Base-by-base conservation (phyloP, 352 stramenopile species). In the Phytophthora nicotianae region DNA sequence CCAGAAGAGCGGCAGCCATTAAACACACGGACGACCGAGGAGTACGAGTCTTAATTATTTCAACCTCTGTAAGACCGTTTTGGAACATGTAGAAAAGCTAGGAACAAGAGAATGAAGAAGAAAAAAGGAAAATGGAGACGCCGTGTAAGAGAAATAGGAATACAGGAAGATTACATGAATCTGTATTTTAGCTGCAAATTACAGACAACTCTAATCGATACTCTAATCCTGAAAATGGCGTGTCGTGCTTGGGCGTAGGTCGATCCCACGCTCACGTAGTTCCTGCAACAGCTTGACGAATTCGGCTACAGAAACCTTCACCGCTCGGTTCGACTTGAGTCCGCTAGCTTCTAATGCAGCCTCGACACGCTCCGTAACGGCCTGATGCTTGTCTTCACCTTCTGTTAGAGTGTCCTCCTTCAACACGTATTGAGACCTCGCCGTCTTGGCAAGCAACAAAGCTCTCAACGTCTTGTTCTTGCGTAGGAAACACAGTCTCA, bases 381-480 rank as follows among this genome's bases (percentile, higher is more conserved):
- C 50, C 14, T 77, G 62, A 13, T 89, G 79, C 4, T 63, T 55
- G 32, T 73, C 62, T 38, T 65, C 42, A 26, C 32, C 50, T 60
- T 70, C 45, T 5, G 23, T 29, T n/a, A 71, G 40, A 29, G 75
- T 19, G 2, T 58, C 55, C 0, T 62, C 46, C 14, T 71, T 54
- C 24, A 79, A 27, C 8, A 70, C 37, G 33, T 74, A 81, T 27
- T 67, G 67, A 32, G 61, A 57, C 26, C 66, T 68, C 33, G 86
- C 74, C n/a, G 83, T 88, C 41, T 83, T 91, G 21, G 79, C 81
- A 4, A 88, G 62, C 37, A 96, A 50, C 32, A 90, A 69, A 5
- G 88, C 83, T 29, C 88, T 78, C 45, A 96, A 64, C 27, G 88
- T 96, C 68, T 96, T 96, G 69, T 96, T 96, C 68, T 95, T 94